Evolutionary conservation across 2,329 filamentous ascomycete species (phyloP), one percentile per base, ranked within the genome.

Genomic region (Ophiostoma montium): DNA sequence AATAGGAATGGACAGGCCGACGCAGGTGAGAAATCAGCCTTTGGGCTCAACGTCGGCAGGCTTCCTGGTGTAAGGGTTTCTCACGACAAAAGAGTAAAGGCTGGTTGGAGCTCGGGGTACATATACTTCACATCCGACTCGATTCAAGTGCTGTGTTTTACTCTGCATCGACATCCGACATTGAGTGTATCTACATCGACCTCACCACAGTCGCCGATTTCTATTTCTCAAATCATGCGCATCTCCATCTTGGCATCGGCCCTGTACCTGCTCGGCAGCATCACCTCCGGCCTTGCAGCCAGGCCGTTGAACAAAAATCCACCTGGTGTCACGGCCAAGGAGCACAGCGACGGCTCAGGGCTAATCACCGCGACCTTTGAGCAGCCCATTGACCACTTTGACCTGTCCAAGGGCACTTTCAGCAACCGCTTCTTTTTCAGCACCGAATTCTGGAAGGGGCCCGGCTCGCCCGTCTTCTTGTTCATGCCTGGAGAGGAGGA

Each of bases 341-440:
- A 41, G 4, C 19, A 41, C 19, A 8, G 1, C 21, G n/a, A 9
- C 13, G 19, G 18, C 2, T 5, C 23, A n/a, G n/a, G n/a, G n/a
- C 23, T 27, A 27, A 9, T n/a, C n/a, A 12, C 3, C 35, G 42
- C 9, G n/a, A 52, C 47, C 4, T 69, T 68, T 45, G 60, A 67
- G 50, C 66, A 69, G 61, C 62, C 66, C 19, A 52, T 69, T 48
- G 65, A 69, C 57, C 67, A 69, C 59, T 48, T 57, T 44, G 58
- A 67, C 53, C 63, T 63, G 16, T 54, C 55, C 21, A 61, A 63
- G 35, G 67, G 66, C 52, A 68, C 65, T 31, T 69, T 69, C 52
- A 57, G 58, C 52, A 64, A 68, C 57, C 59, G 64, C 27, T 68
- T 62, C 56, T 69, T 65, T 65, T 69, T 61, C 49, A 60, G 60